These are phyloP conservation scores for Cystobasidium ongulense DNA, from an alignment of 768 basidiomycete species.

Conservation along the genomic window DNA sequence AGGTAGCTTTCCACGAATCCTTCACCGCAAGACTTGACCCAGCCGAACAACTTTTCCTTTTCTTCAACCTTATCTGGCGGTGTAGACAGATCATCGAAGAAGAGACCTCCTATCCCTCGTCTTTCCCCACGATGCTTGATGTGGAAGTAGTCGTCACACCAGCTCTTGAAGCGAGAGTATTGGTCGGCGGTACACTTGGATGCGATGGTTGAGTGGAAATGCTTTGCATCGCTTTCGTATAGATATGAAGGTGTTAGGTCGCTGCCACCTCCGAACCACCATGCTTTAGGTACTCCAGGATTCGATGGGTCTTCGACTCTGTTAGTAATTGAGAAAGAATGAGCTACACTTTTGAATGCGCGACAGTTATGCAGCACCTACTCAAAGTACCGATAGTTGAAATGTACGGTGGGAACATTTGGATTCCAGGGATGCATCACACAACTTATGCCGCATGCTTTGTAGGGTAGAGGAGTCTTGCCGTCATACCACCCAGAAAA, in stretches of 20 bases:
- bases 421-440: conserved; percentile 93
- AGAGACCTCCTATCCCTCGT: conserved; percentile 86
- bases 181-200: conserved; percentile 56
- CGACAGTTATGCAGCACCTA: conserved; percentile 51
- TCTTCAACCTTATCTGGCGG: conserved; percentile 45
- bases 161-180: conserved; percentile 75
- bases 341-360: background rate
- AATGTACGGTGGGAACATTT: conserved; percentile 83
- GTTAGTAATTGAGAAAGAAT: background rate
- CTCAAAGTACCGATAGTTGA: conserved; percentile 97
- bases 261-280: conserved; percentile 98
- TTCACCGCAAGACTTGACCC: conserved; percentile 63
- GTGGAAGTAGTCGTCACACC: conserved; percentile 97
- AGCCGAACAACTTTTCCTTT: conserved; percentile 64
- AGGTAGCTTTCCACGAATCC: conserved; percentile 84
- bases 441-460: conserved; percentile 82
- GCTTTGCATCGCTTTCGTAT: conserved; percentile 71
- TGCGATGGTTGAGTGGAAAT: conserved; percentile 76
- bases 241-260: conserved; percentile 93
- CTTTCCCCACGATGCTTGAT: conserved; percentile 78
- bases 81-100: conserved; percentile 80
- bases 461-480: conserved; percentile 70
- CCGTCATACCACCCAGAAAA: conserved; percentile 44
- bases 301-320: conserved; percentile 43
- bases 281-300: conserved; percentile 60